These are phyloP conservation scores for Pyrenophora graminea DNA, from an alignment of 2,329 filamentous ascomycete genomes.

Conservation along the genomic window DNA sequence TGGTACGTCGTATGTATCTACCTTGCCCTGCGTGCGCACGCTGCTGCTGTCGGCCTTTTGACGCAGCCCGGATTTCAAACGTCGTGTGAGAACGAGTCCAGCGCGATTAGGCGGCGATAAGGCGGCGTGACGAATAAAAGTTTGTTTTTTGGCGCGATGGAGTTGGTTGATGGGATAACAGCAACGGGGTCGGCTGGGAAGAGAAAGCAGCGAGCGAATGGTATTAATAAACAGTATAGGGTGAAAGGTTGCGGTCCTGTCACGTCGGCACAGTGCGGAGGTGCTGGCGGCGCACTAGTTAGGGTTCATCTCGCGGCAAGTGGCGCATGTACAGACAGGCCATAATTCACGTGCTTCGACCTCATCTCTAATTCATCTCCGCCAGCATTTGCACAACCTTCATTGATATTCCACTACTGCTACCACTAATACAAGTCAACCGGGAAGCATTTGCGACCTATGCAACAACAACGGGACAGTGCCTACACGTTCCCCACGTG, in stretches of 20 bases:
- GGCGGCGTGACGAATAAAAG: not conserved
- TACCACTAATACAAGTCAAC: no score
- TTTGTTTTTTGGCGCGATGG: not conserved
- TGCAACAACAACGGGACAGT: not conserved
- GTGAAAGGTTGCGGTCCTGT: conserved; percentile 5
- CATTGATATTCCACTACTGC: no score
- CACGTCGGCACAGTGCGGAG: conserved; percentile 6
- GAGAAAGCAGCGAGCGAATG: conserved; percentile 5
- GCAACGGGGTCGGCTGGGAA: not conserved
- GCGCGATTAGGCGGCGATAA: conserved; percentile 3
- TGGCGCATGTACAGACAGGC: conserved; percentile 3
- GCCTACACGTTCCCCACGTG: not conserved
- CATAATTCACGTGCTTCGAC: conserved; percentile 8
- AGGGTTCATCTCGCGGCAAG: conserved; percentile 1
- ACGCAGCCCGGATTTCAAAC: not conserved
- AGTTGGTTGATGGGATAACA: not conserved
- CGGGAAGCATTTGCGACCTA: no score
- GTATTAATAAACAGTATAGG: conserved; percentile 13
- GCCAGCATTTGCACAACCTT: not conserved
- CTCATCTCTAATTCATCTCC: not conserved
- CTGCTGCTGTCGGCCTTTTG: not conserved
- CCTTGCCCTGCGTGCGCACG: conserved; percentile 19
- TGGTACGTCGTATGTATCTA: not conserved
- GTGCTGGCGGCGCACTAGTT: conserved; percentile 12
- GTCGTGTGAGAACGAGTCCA: conserved; percentile 1